A percentile compares a stretch with the other conserved stretches of the same genome.
Evolutionary conservation across 202 grass and related monocot genomes (phyloP).

Genomic region (Zoysia matrella): DNA sequence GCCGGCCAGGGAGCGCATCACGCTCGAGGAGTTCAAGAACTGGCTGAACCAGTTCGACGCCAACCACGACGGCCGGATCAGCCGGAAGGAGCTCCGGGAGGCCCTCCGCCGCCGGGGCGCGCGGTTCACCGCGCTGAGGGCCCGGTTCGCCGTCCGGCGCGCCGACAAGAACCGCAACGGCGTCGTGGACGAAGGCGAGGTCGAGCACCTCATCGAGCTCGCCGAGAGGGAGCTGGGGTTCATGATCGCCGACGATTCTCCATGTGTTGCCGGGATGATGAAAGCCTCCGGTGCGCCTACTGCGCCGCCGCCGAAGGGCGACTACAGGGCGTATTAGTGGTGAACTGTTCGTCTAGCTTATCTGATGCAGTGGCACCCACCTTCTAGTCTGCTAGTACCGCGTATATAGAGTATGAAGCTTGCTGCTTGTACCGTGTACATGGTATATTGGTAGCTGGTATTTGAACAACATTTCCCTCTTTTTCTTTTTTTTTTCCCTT

Average conservation of each 20-base stretch:
- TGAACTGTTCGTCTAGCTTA: no score
- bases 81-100: constrained; percentile 38
- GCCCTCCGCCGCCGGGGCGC: constrained; percentile 38
- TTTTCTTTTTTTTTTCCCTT: background rate
- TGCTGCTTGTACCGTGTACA: no score
- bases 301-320: no score
- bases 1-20: background rate
- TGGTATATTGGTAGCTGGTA: no score
- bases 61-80: constrained; percentile 44
- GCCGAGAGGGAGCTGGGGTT: constrained; percentile 42
- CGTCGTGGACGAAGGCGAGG: constrained; percentile 36
- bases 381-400: no score
- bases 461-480: no score
- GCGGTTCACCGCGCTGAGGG: constrained; percentile 38
- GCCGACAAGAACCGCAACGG: constrained; percentile 50
- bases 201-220: constrained; percentile 45
- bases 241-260: background rate
- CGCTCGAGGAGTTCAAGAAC: constrained; percentile 30
- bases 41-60: constrained; percentile 53
- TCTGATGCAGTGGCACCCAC: no score
- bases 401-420: no score
- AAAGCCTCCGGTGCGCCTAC: background rate
- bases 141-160: background rate
- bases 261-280: background rate
- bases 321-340: background rate